Conservation (phyloP, 2,329 filamentous ascomycete species). For the Ophioceras dolichostomum region DNA sequence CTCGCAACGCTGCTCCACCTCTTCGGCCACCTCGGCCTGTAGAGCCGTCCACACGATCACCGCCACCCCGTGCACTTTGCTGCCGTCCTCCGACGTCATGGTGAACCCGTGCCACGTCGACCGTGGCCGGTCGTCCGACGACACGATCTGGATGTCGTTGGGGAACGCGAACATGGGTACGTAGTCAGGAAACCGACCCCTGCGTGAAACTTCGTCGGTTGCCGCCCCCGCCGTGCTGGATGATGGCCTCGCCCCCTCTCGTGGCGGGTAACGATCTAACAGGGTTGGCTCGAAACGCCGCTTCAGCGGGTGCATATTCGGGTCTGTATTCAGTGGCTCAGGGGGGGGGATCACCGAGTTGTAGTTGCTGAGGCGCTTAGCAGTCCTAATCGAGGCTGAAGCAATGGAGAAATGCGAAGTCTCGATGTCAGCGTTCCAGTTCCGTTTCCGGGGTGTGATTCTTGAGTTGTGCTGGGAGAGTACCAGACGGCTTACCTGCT, state of each 20-base stretch:
- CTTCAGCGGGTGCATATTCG: conserved; percentile 91
- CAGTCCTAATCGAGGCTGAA: conserved; percentile 58
- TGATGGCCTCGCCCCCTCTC: too few species aligned
- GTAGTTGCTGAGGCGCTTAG: conserved; percentile 87
- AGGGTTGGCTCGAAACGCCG: conserved; percentile 93
- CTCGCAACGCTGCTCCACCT: conserved; percentile 72
- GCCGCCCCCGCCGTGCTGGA: too few species aligned
- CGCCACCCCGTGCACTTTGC: conserved; percentile 83
- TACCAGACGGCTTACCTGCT: too few species aligned
- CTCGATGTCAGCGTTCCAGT: too few species aligned
- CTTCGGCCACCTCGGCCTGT: conserved; percentile 68
- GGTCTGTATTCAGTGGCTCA: conserved; percentile 78
- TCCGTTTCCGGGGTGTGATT: too few species aligned
- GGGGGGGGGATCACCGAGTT: conserved; percentile 94
- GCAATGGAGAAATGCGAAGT: too few species aligned
- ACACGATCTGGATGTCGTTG: conserved; percentile 94
- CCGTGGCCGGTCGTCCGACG: conserved; percentile 81
- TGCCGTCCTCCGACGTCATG: conserved; percentile 89
- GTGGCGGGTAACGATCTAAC: conserved; percentile 84
- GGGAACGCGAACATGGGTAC: conserved; percentile 99
- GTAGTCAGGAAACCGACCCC: conserved; percentile 89
- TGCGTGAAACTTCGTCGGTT: conserved; percentile 64
- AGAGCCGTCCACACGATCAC: conserved; percentile 89
- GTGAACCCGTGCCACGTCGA: conserved; percentile 99
- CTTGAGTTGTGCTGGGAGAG: too few species aligned